These are phyloP conservation scores for Lojkania enalia DNA, from an alignment of 2,329 filamentous ascomycete genomes.

Conservation along the genomic window DNA sequence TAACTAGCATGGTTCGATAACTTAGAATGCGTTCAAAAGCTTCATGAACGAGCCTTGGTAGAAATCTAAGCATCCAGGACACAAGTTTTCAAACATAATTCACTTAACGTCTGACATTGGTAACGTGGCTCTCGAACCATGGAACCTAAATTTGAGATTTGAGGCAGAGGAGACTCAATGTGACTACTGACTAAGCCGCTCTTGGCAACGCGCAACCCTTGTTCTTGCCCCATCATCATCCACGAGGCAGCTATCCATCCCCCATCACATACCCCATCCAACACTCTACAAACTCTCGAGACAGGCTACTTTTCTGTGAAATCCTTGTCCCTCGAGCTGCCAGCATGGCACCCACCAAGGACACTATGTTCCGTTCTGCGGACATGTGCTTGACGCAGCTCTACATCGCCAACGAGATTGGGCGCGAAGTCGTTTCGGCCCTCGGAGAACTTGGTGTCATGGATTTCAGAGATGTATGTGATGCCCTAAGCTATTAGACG, in stretches of 20 bases:
- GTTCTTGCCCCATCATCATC: conserved; percentile 6
- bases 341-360: conserved; percentile 66
- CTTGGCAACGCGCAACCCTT: neutral
- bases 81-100: no score
- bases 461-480: conserved; percentile 92
- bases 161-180: no score
- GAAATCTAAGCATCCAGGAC: no score
- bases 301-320: neutral
- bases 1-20: no score
- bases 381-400: conserved; percentile 99
- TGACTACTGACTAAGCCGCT: neutral
- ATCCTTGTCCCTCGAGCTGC: conserved; percentile 19
- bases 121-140: no score
- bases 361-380: conserved; percentile 99
- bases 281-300: neutral
- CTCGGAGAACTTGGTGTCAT: conserved; percentile 94
- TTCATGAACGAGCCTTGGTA: no score
- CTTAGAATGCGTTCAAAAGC: no score
- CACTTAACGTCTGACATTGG: no score
- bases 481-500: conserved; percentile 3
- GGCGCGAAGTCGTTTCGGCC: conserved; percentile 94
- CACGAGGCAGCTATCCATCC: conserved; percentile 5
- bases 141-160: no score
- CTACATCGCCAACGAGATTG: conserved; percentile 98
- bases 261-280: neutral